Percentiles rank a stretch among this genome's conserved stretches.
These are phyloP conservation scores for Hygrophorus russula DNA, from an alignment of 768 basidiomycete species.

Conservation along the genomic window DNA sequence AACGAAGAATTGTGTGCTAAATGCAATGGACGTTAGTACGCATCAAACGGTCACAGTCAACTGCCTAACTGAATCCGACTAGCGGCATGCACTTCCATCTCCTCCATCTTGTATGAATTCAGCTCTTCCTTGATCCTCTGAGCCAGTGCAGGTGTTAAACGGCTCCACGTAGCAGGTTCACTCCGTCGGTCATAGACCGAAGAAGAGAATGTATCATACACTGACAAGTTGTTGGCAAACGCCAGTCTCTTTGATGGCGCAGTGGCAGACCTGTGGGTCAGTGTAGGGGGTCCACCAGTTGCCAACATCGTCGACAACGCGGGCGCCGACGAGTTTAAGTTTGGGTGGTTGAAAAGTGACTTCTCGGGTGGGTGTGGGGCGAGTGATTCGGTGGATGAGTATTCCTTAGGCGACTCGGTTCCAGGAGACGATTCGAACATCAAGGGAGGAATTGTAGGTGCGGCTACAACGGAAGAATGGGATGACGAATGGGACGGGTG, in stretches of 20 bases:
- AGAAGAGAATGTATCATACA: conserved; percentile 94
- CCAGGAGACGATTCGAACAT: conserved; percentile 35
- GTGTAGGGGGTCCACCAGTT: conserved; percentile 28
- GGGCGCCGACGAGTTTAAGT: conserved; percentile 81
- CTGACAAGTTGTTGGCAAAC: conserved; percentile 86
- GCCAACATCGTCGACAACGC: conserved; percentile 51
- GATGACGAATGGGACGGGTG: conserved; percentile 47
- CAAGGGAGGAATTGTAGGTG: conserved; percentile 38
- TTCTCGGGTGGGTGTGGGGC: conserved; percentile 34
- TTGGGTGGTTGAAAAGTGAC: conserved; percentile 67
- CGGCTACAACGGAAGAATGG: conserved; percentile 13
- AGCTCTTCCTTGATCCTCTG: conserved; percentile 97
- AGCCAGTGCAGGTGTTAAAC: conserved; percentile 87
- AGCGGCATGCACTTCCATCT: conserved; percentile 96
- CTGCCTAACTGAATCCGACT: conserved; percentile 78
- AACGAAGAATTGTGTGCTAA: conserved; percentile 12
- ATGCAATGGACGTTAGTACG: background rate
- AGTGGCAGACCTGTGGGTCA: conserved; percentile 67
- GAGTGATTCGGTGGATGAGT: conserved; percentile 12
- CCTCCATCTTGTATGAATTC: conserved; percentile 98
- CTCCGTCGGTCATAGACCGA: conserved; percentile 88
- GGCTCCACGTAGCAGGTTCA: conserved; percentile 95
- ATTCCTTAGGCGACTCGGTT: conserved; percentile 26
- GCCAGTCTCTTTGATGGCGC: conserved; percentile 61
- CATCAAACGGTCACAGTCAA: background rate